Percentiles rank a stretch among this genome's conserved stretches.
Evolutionary conservation across 2,329 filamentous ascomycete species (phyloP).

Genomic region (Colletotrichum graminicola): DNA sequence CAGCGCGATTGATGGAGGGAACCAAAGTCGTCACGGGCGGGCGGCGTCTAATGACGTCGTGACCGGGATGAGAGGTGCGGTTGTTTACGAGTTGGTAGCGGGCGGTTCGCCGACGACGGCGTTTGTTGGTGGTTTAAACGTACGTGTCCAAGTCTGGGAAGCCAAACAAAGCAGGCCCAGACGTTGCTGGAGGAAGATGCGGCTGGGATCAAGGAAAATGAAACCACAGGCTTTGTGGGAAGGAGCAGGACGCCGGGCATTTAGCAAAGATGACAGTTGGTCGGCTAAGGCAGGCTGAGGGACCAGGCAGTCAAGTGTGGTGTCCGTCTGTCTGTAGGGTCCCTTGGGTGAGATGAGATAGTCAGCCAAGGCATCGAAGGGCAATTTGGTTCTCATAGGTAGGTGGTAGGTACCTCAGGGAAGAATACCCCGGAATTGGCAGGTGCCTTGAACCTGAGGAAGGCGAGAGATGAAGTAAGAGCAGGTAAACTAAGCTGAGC

Average conservation of each 20-base stretch:
- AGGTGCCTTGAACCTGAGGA: neutral
- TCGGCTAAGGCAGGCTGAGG: conserved; percentile 15
- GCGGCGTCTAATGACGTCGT: conserved; percentile 34
- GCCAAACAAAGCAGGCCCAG: neutral
- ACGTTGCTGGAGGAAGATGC: conserved; percentile 17
- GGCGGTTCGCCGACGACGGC: conserved; percentile 32
- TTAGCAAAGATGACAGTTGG: conserved; percentile 10
- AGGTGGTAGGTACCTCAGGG: neutral
- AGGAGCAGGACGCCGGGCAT: conserved; percentile 24
- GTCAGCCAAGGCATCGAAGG: neutral
- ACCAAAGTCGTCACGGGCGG: conserved; percentile 10
- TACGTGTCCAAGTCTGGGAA: neutral
- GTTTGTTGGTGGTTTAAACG: conserved; percentile 21
- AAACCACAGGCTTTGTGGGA: neutral
- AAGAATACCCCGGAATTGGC: no score
- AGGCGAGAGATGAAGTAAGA: neutral
- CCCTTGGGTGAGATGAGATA: neutral
- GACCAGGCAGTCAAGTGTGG: conserved; percentile 10
- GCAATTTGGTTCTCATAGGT: neutral
- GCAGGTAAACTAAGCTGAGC: neutral
- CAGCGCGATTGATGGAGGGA: conserved; percentile 13
- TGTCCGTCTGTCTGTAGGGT: conserved; percentile 1
- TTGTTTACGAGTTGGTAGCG: neutral
- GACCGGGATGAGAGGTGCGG: conserved; percentile 28
- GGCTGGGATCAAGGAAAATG: conserved; percentile 7